These are phyloP conservation scores for Leishmania martiniquensis DNA, from an alignment of 208 protist genomes.

Conservation along the genomic window DNA sequence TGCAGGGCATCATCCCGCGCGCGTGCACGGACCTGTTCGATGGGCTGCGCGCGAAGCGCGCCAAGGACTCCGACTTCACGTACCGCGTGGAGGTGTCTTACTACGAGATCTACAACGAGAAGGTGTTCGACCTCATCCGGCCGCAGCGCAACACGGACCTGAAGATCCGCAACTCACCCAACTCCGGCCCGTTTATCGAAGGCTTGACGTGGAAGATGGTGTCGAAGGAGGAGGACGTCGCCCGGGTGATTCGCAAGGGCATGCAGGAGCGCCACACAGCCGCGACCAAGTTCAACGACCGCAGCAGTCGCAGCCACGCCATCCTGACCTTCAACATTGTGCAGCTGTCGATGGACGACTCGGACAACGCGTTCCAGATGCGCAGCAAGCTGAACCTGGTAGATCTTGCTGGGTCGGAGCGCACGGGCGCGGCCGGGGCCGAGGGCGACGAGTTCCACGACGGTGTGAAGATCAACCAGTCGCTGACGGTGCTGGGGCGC, in stretches of 20 bases:
- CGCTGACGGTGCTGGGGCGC: constrained; percentile 90
- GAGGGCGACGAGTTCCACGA: constrained; percentile 73
- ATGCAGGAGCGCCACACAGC: constrained; percentile 84
- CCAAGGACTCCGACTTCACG: constrained; percentile 64
- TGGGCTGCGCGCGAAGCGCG: constrained; percentile 48
- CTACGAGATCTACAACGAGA: constrained; percentile 94
- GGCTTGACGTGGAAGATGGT: constrained; percentile 61
- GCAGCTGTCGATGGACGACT: constrained; percentile 63
- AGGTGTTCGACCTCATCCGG: constrained; percentile 82
- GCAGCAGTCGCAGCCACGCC: constrained; percentile 88
- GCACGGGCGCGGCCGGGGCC: constrained; percentile 66
- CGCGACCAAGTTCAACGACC: constrained; percentile 88
- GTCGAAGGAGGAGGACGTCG: constrained; percentile 65
- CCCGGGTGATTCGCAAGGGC: constrained; percentile 68
- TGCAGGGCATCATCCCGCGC: constrained; percentile 87
- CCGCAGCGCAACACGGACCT: constrained; percentile 51
- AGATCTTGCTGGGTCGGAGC: constrained; percentile 94
- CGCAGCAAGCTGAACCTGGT: constrained; percentile 92
- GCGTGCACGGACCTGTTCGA: constrained; percentile 71
- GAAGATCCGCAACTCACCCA: constrained; percentile 71
- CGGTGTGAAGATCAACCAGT: constrained; percentile 92
- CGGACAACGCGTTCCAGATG: constrained; percentile 48
- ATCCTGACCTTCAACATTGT: constrained; percentile 81
- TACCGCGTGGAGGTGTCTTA: constrained; percentile 80
- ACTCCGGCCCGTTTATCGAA: constrained; percentile 79